Percentiles rank a stretch among this genome's conserved stretches.
Conservation (phyloP, 257 asterid species). For the Dorcoceras hygrometricum region DNA sequence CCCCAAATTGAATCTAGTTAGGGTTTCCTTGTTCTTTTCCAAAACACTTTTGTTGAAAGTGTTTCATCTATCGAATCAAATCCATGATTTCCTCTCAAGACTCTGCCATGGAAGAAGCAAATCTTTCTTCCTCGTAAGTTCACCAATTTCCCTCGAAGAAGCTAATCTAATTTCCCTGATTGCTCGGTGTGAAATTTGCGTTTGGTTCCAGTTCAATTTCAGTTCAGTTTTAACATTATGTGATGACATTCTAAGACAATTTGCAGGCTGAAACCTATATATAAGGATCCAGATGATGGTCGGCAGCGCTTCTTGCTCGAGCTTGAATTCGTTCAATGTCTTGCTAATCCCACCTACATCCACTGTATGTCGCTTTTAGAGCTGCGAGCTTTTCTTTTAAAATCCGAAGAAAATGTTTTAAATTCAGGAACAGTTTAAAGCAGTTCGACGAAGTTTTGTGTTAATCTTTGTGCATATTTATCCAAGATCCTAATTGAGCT, state of each 20-base stretch:
- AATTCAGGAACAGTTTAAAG: neutral
- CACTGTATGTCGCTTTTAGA: conserved; percentile 18
- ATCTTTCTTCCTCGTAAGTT: conserved; percentile 44
- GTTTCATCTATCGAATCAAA: neutral
- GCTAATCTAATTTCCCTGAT: neutral
- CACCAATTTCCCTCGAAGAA: neutral
- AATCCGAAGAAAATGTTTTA: neutral
- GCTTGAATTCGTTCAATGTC: conserved; percentile 89
- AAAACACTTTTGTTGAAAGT: neutral
- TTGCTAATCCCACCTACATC: conserved; percentile 86
- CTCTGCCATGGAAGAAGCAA: conserved; percentile 33
- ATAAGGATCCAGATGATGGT: conserved; percentile 93
- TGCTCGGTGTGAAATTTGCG: neutral
- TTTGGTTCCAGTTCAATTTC: neutral
- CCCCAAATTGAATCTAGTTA: too few relatives aligned
- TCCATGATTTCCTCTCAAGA: conserved; percentile 43
- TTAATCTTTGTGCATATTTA: too few relatives aligned
- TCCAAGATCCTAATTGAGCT: too few relatives aligned
- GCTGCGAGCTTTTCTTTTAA: neutral
- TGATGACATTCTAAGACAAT: neutral
- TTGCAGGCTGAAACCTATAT: conserved; percentile 49
- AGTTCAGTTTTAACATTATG: neutral
- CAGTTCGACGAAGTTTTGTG: neutral
- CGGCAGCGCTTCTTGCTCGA: conserved; percentile 88
- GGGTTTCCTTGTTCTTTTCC: too few relatives aligned